phyloP scores from a whole-genome alignment of 345 rosid genomes.

The Populus ilicifolia region DNA sequence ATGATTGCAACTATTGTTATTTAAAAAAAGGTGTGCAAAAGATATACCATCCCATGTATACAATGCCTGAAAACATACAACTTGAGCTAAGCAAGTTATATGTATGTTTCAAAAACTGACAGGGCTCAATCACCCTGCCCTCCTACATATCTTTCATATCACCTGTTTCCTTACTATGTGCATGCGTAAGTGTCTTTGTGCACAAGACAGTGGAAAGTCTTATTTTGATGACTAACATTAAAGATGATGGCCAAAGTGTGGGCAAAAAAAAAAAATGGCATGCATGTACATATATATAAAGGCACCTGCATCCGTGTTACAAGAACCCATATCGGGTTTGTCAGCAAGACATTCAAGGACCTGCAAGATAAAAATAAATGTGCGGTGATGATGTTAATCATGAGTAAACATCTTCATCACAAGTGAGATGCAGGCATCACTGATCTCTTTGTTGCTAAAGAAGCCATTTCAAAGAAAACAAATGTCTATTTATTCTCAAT shows the following conservation, averaged over 20 bases:
- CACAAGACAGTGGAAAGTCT: neutral
- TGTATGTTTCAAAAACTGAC: neutral
- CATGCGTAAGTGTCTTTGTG: no score
- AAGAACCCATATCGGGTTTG: slow-evolving; percentile 65
- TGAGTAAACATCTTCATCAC: neutral
- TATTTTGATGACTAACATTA: neutral
- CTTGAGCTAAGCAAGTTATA: neutral
- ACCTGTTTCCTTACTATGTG: neutral
- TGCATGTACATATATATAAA: neutral
- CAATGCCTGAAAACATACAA: neutral
- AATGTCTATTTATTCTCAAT: neutral
- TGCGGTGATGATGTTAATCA: neutral
- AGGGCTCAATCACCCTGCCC: no score
- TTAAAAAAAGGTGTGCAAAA: neutral
- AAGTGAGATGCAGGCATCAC: neutral
- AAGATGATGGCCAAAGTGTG: neutral
- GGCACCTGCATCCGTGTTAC: slow-evolving; percentile 72
- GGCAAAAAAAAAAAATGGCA: neutral
- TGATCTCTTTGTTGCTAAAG: neutral
- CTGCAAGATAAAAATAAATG: slow-evolving; percentile 30
- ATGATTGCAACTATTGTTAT: neutral
- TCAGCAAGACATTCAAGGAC: slow-evolving; percentile 61
- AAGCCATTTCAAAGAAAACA: neutral
- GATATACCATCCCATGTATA: neutral
- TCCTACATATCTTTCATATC: neutral